Evolutionary conservation across 2,329 filamentous ascomycete species (phyloP).

Genomic region (Neurospora sp.): DNA sequence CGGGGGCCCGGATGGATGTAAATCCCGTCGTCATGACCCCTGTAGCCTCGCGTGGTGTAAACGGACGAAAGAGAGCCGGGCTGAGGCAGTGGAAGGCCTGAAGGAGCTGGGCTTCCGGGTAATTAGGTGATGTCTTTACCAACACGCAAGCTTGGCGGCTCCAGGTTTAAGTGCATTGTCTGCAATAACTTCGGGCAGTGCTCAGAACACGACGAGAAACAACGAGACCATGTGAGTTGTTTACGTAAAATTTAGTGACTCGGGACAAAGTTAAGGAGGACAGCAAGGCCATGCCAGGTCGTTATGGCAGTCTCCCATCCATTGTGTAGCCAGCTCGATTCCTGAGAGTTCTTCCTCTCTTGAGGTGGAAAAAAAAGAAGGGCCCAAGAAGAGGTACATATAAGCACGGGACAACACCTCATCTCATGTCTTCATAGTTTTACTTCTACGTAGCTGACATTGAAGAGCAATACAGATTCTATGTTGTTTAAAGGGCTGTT

Average conservation of each 20-base stretch:
- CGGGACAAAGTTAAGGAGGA: not conserved
- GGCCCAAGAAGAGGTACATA: not conserved
- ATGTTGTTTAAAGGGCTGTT: not conserved
- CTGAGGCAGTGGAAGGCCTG: not conserved
- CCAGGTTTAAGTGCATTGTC: not conserved
- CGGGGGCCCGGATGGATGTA: not conserved
- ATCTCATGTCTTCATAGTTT: not conserved
- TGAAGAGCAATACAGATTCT: not conserved
- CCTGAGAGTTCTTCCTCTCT: not conserved
- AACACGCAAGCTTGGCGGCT: not conserved
- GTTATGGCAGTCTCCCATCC: not conserved
- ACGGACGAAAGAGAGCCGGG: not conserved
- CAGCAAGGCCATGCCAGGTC: not conserved
- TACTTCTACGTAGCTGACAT: not conserved
- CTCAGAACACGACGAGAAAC: not conserved
- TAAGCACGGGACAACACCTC: not conserved
- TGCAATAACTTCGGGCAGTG: not conserved
- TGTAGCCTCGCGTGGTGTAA: not conserved
- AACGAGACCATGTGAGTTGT: not conserved
- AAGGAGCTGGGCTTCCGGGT: not conserved
- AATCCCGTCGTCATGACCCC: not conserved
- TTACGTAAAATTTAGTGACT: not conserved
- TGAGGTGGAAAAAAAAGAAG: not conserved
- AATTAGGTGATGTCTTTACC: not conserved
- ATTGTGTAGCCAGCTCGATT: not conserved